phyloP scores from a whole-genome alignment of 2,329 filamentous ascomycete genomes.

The Claviceps sp. region DNA sequence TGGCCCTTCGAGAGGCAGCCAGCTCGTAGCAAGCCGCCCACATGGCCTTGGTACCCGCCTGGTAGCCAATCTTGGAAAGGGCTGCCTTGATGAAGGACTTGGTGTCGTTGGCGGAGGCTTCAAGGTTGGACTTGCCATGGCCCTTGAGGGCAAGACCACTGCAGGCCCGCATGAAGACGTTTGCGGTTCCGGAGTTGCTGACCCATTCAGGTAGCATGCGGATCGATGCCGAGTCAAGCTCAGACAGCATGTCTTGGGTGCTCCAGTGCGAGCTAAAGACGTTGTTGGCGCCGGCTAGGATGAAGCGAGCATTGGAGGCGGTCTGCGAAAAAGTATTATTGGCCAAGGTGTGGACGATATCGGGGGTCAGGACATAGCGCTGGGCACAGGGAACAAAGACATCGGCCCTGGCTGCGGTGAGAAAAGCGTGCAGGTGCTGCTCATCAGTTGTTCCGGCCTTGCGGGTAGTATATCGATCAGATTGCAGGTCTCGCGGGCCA shows the following conservation, averaged over 20 bases:
- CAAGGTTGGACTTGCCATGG: background rate
- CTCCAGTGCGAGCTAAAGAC: background rate
- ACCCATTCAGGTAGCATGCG: background rate
- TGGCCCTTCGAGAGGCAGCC: background rate
- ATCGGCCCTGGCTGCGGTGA: background rate
- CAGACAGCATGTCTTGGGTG: background rate
- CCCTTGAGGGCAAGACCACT: background rate
- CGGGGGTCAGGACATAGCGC: background rate
- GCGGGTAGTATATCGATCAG: background rate
- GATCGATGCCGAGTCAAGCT: background rate
- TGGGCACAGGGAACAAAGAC: background rate
- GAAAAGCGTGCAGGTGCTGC: background rate
- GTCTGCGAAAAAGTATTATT: background rate
- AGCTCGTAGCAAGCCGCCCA: background rate
- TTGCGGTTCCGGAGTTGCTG: background rate
- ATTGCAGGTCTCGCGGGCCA: background rate
- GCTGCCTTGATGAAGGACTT: background rate
- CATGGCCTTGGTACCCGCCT: background rate
- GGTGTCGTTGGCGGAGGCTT: background rate
- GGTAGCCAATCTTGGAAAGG: background rate
- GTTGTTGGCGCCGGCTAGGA: background rate
- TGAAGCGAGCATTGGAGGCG: background rate
- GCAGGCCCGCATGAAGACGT: slow-evolving; percentile 1
- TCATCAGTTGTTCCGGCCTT: background rate
- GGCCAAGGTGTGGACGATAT: background rate